phyloP scores from a whole-genome alignment of 352 stramenopile species.

The Phytophthora ohioensis region DNA sequence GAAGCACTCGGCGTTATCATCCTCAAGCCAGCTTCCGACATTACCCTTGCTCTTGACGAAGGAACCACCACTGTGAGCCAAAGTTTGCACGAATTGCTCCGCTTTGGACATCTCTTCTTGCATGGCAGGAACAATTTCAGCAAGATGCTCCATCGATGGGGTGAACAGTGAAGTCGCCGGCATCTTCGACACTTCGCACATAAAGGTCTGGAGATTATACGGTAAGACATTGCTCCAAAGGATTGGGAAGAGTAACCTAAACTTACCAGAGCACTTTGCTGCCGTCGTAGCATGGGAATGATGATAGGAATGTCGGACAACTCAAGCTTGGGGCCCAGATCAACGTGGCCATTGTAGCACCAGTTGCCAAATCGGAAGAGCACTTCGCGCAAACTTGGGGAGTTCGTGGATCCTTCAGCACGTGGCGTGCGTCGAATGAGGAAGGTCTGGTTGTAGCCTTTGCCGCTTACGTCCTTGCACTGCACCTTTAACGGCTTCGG shows the following conservation, averaged over 20 bases:
- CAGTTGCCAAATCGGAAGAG: conserved; percentile 96
- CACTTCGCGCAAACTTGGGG: conserved; percentile 86
- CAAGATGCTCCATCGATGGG: conserved; percentile 88
- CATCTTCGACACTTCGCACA: conserved; percentile 93
- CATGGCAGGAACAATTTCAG: conserved; percentile 79
- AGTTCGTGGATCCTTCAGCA: conserved; percentile 36
- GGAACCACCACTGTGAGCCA: conserved; percentile 56
- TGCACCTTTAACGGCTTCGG: conserved; percentile 85
- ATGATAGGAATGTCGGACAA: conserved; percentile 94
- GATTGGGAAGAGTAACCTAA: neutral
- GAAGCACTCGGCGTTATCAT: conserved; percentile 91
- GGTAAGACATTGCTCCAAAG: neutral
- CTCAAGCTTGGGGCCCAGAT: conserved; percentile 90
- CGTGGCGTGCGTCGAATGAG: conserved; percentile 77
- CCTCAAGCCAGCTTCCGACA: conserved; percentile 90
- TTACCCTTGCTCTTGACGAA: conserved; percentile 59
- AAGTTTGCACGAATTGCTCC: conserved; percentile 85
- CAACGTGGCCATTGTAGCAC: conserved; percentile 95
- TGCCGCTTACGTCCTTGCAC: conserved; percentile 84
- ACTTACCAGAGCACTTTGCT: conserved; percentile 91
- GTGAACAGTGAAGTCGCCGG: conserved; percentile 91
- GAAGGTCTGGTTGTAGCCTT: conserved; percentile 88
- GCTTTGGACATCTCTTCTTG: conserved; percentile 88
- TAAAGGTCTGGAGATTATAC: conserved; percentile 75
- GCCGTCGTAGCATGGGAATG: conserved; percentile 93